A percentile compares a stretch with the other conserved stretches of the same genome.
These are phyloP conservation scores for Tagetes erecta DNA, from an alignment of 129 eudicot species.

Conservation along the genomic window DNA sequence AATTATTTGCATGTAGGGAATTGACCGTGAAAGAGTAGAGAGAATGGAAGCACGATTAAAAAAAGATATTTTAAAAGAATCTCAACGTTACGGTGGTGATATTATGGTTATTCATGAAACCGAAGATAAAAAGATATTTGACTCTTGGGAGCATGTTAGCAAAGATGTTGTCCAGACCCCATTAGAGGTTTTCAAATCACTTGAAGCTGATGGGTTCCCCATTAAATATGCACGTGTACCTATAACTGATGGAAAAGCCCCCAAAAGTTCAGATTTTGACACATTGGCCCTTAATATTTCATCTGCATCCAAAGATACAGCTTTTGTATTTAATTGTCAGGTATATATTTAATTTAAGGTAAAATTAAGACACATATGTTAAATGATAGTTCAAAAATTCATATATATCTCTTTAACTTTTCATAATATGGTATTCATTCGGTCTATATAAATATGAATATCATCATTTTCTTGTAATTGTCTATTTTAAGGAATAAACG, in stretches of 20 bases:
- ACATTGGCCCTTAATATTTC: constrained; percentile 70
- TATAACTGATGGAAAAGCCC: constrained; percentile 97
- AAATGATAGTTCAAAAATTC: neutral
- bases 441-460: neutral
- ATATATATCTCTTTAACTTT: neutral
- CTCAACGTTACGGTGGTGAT: constrained; percentile 75
- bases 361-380: neutral
- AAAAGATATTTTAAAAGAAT: constrained; percentile 85
- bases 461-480: neutral
- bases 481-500: neutral
- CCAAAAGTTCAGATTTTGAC: constrained; percentile 96
- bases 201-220: constrained; percentile 77
- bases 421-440: neutral
- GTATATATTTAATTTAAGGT: constrained; percentile 38
- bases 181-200: constrained; percentile 71
- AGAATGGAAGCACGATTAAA: constrained; percentile 91
- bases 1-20: constrained; percentile 58
- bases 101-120: constrained; percentile 95
- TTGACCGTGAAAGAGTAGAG: constrained; percentile 90
- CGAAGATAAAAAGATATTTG: constrained; percentile 74
- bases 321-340: constrained; percentile 94
- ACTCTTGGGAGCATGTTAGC: constrained; percentile 88
- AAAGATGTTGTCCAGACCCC: constrained; percentile 77
- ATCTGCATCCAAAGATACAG: constrained; percentile 83
- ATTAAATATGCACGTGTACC: constrained; percentile 95